phyloP scores from a whole-genome alignment of 2,329 filamentous ascomycete genomes.

The Fusarium armeniacum region DNA sequence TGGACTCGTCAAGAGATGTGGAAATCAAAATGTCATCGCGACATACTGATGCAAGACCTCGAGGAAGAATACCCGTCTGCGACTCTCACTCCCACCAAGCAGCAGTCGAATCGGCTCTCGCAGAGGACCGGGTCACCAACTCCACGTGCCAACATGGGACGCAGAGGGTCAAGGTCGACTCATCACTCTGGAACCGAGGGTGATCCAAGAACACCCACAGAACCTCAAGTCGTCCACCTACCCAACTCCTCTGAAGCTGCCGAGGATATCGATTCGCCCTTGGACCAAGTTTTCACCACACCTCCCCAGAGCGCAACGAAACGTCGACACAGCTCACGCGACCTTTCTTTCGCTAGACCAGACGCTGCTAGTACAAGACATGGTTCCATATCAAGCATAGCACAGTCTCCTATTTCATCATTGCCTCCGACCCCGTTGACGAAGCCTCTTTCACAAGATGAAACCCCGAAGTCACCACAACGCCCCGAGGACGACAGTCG shows the following conservation, averaged over 20 bases:
- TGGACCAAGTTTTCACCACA: conserved; percentile 51
- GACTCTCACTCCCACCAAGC: conserved; percentile 48
- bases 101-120: conserved; percentile 44
- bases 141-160: conserved; percentile 42
- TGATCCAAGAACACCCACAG: conserved; percentile 49
- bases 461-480: conserved; percentile 36
- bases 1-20: conserved; percentile 97
- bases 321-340: conserved; percentile 47
- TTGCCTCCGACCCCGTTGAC: conserved; percentile 44
- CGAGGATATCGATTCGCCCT: conserved; percentile 48
- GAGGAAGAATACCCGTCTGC: conserved; percentile 74
- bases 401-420: conserved; percentile 49
- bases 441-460: conserved; percentile 41
- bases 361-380: conserved; percentile 48
- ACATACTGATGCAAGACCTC: conserved; percentile 87
- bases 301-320: conserved; percentile 52
- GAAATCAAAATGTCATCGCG: conserved; percentile 89
- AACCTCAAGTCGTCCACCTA: conserved; percentile 39
- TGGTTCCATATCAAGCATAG: conserved; percentile 53
- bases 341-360: conserved; percentile 44
- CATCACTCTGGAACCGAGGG: conserved; percentile 47
- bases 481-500: conserved; percentile 45
- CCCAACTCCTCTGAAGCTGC: conserved; percentile 37
- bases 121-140: conserved; percentile 49
- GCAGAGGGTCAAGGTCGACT: conserved; percentile 50